These are phyloP conservation scores for Citrus medica DNA, from an alignment of 345 rosid species.

Conservation along the genomic window DNA sequence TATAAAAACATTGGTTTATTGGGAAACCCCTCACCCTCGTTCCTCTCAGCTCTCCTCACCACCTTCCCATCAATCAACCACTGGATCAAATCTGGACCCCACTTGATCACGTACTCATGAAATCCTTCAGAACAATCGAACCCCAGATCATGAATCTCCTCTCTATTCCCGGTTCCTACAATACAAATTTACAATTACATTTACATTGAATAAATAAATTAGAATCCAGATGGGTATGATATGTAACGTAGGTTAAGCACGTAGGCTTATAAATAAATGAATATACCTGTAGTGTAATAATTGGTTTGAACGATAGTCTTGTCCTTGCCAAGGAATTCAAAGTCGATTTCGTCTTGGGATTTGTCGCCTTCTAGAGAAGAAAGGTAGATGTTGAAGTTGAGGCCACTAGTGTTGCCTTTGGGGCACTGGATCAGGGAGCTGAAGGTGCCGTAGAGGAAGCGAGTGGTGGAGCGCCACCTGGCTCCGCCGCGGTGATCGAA, in stretches of 20 bases:
- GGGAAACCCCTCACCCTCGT: conserved; percentile 40
- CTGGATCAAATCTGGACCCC: conserved; percentile 45
- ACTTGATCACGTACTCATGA: conserved; percentile 50
- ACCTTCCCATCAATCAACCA: conserved; percentile 53
- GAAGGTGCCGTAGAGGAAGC: conserved; percentile 59
- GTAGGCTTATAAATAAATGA: too few relatives aligned
- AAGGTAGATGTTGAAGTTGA: conserved; percentile 61
- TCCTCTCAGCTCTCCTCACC: conserved; percentile 47
- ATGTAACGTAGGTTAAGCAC: too few relatives aligned
- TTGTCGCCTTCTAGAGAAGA: conserved; percentile 64
- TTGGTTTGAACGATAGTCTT: conserved; percentile 48
- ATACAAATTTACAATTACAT: neutral
- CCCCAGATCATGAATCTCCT: conserved; percentile 51
- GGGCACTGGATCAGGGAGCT: conserved; percentile 51
- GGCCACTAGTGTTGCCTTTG: conserved; percentile 58
- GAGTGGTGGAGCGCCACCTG: conserved; percentile 59
- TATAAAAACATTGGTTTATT: conserved; percentile 50
- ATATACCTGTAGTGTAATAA: conserved; percentile 41
- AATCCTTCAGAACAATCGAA: conserved; percentile 52
- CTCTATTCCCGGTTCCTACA: conserved; percentile 47
- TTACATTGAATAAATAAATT: too few relatives aligned
- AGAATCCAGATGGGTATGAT: too few relatives aligned
- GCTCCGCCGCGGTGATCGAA: conserved; percentile 60
- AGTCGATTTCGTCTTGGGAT: conserved; percentile 67
- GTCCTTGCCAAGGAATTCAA: conserved; percentile 65